Conservation (phyloP, 805 yeast species). For the Teunomyces barrocoloradensis region DNA sequence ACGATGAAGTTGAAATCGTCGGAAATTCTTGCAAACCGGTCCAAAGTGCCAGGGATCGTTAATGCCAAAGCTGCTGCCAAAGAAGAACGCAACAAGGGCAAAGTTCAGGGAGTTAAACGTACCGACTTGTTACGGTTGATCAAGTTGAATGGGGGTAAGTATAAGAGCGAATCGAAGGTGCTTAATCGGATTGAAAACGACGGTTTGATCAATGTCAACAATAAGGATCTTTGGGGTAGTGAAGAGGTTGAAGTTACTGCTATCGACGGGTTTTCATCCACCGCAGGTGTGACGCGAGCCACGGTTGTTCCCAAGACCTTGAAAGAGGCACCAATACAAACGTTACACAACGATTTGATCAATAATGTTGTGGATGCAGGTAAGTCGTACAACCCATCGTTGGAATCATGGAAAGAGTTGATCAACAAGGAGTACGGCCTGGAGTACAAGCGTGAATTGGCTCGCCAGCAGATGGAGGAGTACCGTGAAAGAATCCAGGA, state of each 20-base stretch:
- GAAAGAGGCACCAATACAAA: constrained; percentile 48
- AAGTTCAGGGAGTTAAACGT: constrained; percentile 60
- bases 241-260: constrained; percentile 17
- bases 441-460: constrained; percentile 67
- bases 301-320: constrained; percentile 53
- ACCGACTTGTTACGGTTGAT: constrained; percentile 63
- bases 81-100: constrained; percentile 26
- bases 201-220: constrained; percentile 48
- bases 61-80: constrained; percentile 9
- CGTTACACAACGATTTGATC: constrained; percentile 44
- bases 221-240: constrained; percentile 69
- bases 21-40: constrained; percentile 68
- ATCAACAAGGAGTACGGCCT: constrained; percentile 62
- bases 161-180: constrained; percentile 50
- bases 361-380: constrained; percentile 70
- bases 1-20: constrained; percentile 46
- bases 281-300: constrained; percentile 39
- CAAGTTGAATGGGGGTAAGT: constrained; percentile 70
- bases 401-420: constrained; percentile 75
- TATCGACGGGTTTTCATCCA: constrained; percentile 13
- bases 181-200: constrained; percentile 59
- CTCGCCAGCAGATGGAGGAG: constrained; percentile 58
- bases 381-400: constrained; percentile 87
- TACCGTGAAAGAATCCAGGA: constrained; percentile 62
- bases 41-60: constrained; percentile 69